Evolutionary conservation across 2,329 filamentous ascomycete species (phyloP).

Genomic region (Fusarium avenaceum): DNA sequence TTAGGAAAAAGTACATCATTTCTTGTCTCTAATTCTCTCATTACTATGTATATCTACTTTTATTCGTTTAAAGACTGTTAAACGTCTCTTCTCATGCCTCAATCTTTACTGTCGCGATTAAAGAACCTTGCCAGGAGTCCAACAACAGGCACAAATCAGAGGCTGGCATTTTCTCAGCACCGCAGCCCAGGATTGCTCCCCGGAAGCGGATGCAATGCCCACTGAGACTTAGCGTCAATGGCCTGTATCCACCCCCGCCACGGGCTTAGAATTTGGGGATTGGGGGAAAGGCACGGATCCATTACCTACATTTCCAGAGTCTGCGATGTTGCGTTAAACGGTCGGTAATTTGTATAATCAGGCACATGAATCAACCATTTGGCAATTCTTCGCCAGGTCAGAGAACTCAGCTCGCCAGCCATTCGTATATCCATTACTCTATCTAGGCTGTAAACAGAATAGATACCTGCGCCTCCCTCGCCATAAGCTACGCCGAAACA

Average conservation of each 20-base stretch:
- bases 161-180: constrained; percentile 49
- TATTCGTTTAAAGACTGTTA: neutral
- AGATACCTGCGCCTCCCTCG: constrained; percentile 31
- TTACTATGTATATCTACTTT: constrained; percentile 1
- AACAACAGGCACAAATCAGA: constrained; percentile 43
- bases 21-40: neutral
- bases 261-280: constrained; percentile 26
- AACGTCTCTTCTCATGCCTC: neutral
- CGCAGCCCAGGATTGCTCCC: constrained; percentile 31
- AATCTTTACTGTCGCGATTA: constrained; percentile 12
- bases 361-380: neutral
- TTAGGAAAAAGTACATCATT: rapidly evolving
- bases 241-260: constrained; percentile 43
- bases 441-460: neutral
- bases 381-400: neutral
- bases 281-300: constrained; percentile 3
- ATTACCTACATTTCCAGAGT: constrained; percentile 1
- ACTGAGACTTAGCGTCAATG: constrained; percentile 37
- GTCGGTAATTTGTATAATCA: neutral
- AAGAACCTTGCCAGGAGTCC: constrained; percentile 3
- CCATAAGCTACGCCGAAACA: constrained; percentile 47
- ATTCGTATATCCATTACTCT: neutral
- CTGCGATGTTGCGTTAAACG: neutral
- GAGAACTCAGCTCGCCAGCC: neutral
- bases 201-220: constrained; percentile 42